Percentiles rank a stretch among this genome's conserved stretches.
Conservation (phyloP, 176 grass and related monocot genomes). For the Typha latifolia region DNA sequence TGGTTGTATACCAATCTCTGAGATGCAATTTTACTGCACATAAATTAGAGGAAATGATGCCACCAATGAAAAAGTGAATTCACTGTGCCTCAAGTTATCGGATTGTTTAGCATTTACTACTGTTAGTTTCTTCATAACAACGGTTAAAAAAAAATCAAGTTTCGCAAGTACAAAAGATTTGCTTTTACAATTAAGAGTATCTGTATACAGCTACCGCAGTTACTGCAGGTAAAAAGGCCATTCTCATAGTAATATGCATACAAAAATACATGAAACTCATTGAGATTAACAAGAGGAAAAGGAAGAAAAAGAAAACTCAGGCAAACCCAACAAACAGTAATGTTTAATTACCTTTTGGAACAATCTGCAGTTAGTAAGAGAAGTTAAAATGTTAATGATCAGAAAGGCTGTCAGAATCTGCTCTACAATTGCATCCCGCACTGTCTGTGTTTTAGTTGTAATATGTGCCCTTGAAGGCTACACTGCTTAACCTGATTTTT, state of each 20-base stretch:
- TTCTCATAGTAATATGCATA: conserved; percentile 38
- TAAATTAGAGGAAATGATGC: neutral
- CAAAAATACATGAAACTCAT: conserved; percentile 62
- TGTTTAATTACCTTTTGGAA: conserved; percentile 55
- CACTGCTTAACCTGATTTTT: conserved; percentile 76
- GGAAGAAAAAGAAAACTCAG: conserved; percentile 27
- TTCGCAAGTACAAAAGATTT: conserved; percentile 52
- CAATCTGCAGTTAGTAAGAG: conserved; percentile 53
- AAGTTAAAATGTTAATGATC: conserved; percentile 56
- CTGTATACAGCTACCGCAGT: conserved; percentile 45
- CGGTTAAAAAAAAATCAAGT: conserved; percentile 32
- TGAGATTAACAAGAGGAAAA: conserved; percentile 33
- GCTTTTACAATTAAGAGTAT: conserved; percentile 50
- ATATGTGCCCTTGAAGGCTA: conserved; percentile 69
- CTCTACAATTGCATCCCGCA: conserved; percentile 31
- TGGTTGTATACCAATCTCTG: no score
- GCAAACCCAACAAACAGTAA: conserved; percentile 37
- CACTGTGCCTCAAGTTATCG: no score
- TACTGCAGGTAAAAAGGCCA: conserved; percentile 29
- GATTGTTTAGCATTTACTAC: no score
- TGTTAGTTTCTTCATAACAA: neutral
- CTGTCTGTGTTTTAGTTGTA: conserved; percentile 60
- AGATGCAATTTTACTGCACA: neutral
- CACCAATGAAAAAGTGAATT: neutral
- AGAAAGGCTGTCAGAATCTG: conserved; percentile 27